phyloP scores from a whole-genome alignment of 1,284 basidiomycete species.

The Ustilago curta region DNA sequence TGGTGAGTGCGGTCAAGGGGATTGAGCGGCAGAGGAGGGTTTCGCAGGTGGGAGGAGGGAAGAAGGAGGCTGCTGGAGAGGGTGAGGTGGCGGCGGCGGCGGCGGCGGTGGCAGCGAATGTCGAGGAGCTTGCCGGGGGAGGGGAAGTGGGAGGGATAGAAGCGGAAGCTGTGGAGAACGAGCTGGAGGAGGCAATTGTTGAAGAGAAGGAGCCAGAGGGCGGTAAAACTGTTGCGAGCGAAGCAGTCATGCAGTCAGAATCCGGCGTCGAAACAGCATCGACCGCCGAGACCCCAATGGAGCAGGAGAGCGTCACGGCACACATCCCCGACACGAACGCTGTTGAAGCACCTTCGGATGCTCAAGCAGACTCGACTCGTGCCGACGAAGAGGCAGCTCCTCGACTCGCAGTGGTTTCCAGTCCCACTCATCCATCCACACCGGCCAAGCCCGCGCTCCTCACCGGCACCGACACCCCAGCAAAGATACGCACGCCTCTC shows the following conservation, averaged over 20 bases:
- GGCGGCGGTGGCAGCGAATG: neutral
- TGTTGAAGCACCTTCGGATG: neutral
- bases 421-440: neutral
- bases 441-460: neutral
- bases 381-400: neutral
- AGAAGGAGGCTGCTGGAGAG: neutral
- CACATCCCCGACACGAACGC: neutral
- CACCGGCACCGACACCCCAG: neutral
- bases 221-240: neutral
- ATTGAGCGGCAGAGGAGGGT: slow-evolving; percentile 17
- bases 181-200: too few species aligned
- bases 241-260: neutral
- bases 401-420: neutral
- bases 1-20: slow-evolving; percentile 4
- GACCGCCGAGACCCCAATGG: neutral
- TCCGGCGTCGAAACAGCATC: neutral
- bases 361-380: neutral
- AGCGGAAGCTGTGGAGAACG: neutral
- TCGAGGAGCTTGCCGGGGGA: neutral
- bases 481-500: slow-evolving; percentile 21
- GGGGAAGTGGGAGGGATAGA: neutral
- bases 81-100: neutral
- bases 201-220: neutral
- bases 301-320: neutral
- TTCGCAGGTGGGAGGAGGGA: slow-evolving; percentile 4